Conservation (phyloP, 2,329 filamentous ascomycete species). For the Curvularia lunata region DNA sequence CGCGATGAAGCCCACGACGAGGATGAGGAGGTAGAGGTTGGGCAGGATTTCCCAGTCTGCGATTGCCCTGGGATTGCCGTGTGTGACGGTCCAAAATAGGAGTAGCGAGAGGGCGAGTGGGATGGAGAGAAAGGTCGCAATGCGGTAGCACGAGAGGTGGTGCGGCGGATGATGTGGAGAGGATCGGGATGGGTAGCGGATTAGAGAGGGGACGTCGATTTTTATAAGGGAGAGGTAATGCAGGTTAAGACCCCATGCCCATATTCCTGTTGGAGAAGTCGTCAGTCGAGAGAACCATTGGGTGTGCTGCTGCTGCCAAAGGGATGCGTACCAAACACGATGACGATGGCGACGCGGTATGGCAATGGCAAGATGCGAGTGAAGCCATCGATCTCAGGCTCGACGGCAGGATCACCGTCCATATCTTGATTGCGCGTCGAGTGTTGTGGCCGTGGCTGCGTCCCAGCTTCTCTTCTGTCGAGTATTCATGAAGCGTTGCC, state of each 20-base stretch:
- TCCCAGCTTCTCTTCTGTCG: conserved; percentile 28
- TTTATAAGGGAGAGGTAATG: conserved; percentile 80
- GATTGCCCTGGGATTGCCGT: conserved; percentile 71
- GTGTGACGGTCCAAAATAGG: conserved; percentile 83
- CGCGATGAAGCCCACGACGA: conserved; percentile 73
- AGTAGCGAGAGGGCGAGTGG: conserved; percentile 75
- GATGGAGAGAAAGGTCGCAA: conserved; percentile 77
- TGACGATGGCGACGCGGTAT: conserved; percentile 83
- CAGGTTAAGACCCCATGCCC: conserved; percentile 93
- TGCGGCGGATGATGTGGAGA: conserved; percentile 74
- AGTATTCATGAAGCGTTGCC: conserved; percentile 26
- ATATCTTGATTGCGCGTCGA: conserved; percentile 53
- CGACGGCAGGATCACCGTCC: conserved; percentile 76
- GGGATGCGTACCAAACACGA: conserved; percentile 73
- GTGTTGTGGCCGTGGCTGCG: conserved; percentile 28
- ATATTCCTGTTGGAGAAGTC: conserved; percentile 68
- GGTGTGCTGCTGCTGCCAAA: neutral
- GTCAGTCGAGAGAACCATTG: neutral
- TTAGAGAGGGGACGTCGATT: conserved; percentile 86
- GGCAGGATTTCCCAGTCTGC: conserved; percentile 84
- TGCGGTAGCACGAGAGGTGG: conserved; percentile 82
- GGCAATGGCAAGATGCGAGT: conserved; percentile 86
- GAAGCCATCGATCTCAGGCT: conserved; percentile 77
- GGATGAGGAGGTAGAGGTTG: conserved; percentile 77
- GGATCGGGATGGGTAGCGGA: conserved; percentile 81